phyloP scores from a whole-genome alignment of 2,329 filamentous ascomycete genomes.

The Eutypa lata region DNA sequence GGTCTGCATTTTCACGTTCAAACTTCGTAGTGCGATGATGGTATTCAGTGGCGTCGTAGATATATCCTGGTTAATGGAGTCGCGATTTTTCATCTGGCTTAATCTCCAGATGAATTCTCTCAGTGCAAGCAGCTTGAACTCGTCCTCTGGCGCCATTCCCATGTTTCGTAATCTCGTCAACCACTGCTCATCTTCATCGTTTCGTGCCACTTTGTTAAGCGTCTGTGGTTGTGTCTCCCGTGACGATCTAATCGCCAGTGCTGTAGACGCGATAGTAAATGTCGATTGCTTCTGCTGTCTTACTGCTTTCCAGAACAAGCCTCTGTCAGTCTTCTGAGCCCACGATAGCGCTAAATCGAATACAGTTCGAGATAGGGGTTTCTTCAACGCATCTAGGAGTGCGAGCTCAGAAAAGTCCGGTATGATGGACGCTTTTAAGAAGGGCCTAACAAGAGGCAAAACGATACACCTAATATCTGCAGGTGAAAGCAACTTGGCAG shows the following conservation, averaged over 20 bases:
- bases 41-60: slow-evolving; percentile 55
- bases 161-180: slow-evolving; percentile 79
- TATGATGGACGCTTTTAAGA: slow-evolving; percentile 70
- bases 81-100: slow-evolving; percentile 65
- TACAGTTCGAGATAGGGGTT: slow-evolving; percentile 72
- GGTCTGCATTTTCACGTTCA: slow-evolving; percentile 80
- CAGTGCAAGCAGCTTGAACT: slow-evolving; percentile 81
- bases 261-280: slow-evolving; percentile 62
- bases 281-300: slow-evolving; percentile 62
- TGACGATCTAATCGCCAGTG: slow-evolving; percentile 51
- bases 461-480: slow-evolving; percentile 85
- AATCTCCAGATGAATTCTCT: slow-evolving; percentile 90
- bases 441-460: slow-evolving; percentile 75
- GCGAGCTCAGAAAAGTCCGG: slow-evolving; percentile 66
- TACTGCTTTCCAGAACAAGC: slow-evolving; percentile 82
- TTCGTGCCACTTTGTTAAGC: slow-evolving; percentile 65
- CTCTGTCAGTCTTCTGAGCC: slow-evolving; percentile 77
- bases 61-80: slow-evolving; percentile 38
- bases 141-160: slow-evolving; percentile 78
- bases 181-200: slow-evolving; percentile 94
- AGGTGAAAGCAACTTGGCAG: slow-evolving; percentile 69
- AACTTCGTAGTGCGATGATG: slow-evolving; percentile 70
- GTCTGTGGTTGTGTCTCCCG: slow-evolving; percentile 55
- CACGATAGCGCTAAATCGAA: slow-evolving; percentile 84
- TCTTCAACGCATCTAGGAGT: slow-evolving; percentile 79